Evolutionary conservation across 306 rosid genomes (phyloP).

Genomic region (Inga oerstediana): DNA sequence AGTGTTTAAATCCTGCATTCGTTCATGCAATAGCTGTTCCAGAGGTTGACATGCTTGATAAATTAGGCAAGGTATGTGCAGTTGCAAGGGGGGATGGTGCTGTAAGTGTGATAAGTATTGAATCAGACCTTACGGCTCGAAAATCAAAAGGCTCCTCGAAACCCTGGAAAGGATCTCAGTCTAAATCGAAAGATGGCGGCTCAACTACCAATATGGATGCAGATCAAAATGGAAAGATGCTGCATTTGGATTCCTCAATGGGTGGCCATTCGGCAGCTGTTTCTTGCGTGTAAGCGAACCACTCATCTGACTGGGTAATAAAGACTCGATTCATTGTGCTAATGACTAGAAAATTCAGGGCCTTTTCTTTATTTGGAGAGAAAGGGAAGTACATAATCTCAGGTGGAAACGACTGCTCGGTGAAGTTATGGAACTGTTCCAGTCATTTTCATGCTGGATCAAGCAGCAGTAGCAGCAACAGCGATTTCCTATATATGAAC

Average conservation of each 20-base stretch:
- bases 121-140: conserved; percentile 54
- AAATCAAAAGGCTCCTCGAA: conserved; percentile 58
- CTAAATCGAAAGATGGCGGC: conserved; percentile 53
- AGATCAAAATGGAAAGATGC: conserved; percentile 47
- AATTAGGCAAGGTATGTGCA: conserved; percentile 65
- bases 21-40: conserved; percentile 84
- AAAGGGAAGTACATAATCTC: conserved; percentile 83
- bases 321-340: conserved; percentile 30
- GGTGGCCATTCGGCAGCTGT: conserved; percentile 89
- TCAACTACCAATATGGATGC: conserved; percentile 38
- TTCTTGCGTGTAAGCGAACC: conserved; percentile 73
- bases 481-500: conserved; percentile 45
- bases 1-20: conserved; percentile 87
- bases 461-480: conserved; percentile 28
- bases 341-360: conserved; percentile 56
- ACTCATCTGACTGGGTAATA: conserved; percentile 27
- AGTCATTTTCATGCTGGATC: conserved; percentile 41
- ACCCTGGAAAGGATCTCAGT: conserved; percentile 57
- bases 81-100: conserved; percentile 91
- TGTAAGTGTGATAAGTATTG: conserved; percentile 67
- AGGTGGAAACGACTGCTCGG: conserved; percentile 81
- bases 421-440: conserved; percentile 90
- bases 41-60: conserved; percentile 79
- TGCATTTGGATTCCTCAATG: conserved; percentile 75
- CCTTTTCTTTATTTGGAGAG: conserved; percentile 81